Percentiles rank a stretch among this genome's conserved stretches.
phyloP scores from a whole-genome alignment of 2,329 filamentous ascomycete species.

The Cadophora malorum region DNA sequence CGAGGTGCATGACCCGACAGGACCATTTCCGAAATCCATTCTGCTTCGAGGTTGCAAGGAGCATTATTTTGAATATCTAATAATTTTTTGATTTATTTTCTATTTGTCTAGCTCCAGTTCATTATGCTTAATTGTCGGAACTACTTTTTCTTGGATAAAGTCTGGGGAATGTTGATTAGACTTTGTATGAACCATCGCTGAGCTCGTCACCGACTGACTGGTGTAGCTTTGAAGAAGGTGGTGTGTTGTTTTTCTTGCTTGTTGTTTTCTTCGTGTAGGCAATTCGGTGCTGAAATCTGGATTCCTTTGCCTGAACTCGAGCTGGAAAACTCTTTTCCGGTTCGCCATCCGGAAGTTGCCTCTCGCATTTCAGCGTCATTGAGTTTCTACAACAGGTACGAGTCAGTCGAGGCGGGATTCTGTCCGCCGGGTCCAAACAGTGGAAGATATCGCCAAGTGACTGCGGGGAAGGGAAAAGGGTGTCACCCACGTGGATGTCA shows the following conservation, averaged over 20 bases:
- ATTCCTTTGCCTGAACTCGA: neutral
- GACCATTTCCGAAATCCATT: slow-evolving; percentile 10
- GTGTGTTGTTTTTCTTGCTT: slow-evolving; percentile 3
- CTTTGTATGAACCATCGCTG: neutral
- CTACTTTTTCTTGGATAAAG: slow-evolving; percentile 9
- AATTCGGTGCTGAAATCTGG: neutral
- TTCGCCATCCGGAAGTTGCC: neutral
- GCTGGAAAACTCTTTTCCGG: neutral
- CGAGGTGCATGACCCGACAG: slow-evolving; percentile 6
- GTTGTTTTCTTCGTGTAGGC: neutral
- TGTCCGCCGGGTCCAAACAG: slow-evolving; percentile 7
- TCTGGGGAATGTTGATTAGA: slow-evolving; percentile 15
- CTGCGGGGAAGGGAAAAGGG: neutral
- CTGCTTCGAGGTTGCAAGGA: neutral
- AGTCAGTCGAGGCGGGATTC: slow-evolving; percentile 14
- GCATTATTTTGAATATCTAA: slow-evolving; percentile 6
- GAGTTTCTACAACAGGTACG: neutral
- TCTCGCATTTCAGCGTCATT: neutral
- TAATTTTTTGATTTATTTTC: neutral
- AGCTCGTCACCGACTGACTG: neutral
- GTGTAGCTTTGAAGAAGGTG: neutral
- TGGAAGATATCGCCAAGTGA: neutral
- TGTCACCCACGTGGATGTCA: slow-evolving; percentile 3
- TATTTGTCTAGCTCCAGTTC: neutral
- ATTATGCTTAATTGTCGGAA: slow-evolving; percentile 5